phyloP scores from a whole-genome alignment of 352 stramenopile genomes.

The Phytophthora europaea region DNA sequence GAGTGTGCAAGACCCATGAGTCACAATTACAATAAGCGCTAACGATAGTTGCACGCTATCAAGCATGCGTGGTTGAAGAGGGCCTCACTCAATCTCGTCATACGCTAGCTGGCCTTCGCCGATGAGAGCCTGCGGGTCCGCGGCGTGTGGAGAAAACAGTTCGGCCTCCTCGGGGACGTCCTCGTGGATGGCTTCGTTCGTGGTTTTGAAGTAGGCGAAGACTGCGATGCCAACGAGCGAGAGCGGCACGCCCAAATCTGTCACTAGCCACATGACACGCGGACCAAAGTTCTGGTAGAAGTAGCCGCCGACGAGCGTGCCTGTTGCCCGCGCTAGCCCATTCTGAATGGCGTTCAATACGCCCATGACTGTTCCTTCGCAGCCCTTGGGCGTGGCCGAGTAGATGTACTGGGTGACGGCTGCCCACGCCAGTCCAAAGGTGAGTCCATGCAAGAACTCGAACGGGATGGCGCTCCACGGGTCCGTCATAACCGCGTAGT shows the following conservation, averaged over 20 bases:
- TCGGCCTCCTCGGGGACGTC: conserved; percentile 33
- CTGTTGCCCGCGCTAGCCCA: conserved; percentile 60
- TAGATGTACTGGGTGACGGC: conserved; percentile 80
- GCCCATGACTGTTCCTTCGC: conserved; percentile 76
- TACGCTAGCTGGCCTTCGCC: conserved; percentile 14
- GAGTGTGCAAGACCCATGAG: no score
- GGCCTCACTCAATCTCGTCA: conserved; percentile 25
- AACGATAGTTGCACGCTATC: no score
- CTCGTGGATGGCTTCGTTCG: conserved; percentile 46
- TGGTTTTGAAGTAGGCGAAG: conserved; percentile 69
- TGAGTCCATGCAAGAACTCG: conserved; percentile 77
- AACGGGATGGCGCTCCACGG: conserved; percentile 78
- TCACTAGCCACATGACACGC: conserved; percentile 67
- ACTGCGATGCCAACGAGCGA: conserved; percentile 59
- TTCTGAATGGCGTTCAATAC: conserved; percentile 79
- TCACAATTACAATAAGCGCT: no score
- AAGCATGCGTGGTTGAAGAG: conserved; percentile 13
- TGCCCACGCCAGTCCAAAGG: conserved; percentile 73
- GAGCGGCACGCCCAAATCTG: conserved; percentile 71
- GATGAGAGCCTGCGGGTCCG: conserved; percentile 24
- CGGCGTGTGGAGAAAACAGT: conserved; percentile 28
- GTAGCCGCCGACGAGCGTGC: conserved; percentile 74
- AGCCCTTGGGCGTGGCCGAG: conserved; percentile 55
- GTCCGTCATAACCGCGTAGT: conserved; percentile 70
- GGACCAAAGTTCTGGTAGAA: conserved; percentile 77